Percentiles rank a stretch among this genome's conserved stretches.
Evolutionary conservation across 805 yeast genomes (phyloP).

Genomic region (Teunomyces stri): DNA sequence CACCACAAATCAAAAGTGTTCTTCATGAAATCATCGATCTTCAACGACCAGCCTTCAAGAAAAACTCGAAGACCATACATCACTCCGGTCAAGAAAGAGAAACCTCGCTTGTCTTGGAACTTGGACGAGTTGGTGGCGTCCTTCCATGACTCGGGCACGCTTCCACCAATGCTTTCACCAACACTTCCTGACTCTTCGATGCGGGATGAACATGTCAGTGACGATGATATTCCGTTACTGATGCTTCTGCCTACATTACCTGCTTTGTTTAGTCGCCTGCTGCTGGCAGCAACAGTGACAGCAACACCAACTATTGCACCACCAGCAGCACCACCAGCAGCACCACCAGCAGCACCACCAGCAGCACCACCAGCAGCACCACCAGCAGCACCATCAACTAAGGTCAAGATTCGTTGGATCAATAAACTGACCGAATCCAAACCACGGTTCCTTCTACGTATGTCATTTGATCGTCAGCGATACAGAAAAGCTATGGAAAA

Average conservation of each 20-base stretch:
- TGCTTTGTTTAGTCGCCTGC: conserved; percentile 15
- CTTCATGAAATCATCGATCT: conserved; percentile 32
- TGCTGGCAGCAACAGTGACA: not conserved
- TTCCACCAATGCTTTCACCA: conserved; percentile 42
- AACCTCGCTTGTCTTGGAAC: conserved; percentile 27
- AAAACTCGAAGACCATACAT: conserved; percentile 17
- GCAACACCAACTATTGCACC: no score
- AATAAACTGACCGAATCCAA: conserved; percentile 24
- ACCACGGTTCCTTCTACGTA: conserved; percentile 23
- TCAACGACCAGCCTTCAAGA: conserved; percentile 16
- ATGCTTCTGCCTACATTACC: conserved; percentile 36
- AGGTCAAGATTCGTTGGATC: conserved; percentile 20
- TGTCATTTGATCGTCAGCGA: conserved; percentile 13
- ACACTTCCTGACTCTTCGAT: conserved; percentile 25
- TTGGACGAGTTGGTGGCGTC: conserved; percentile 36
- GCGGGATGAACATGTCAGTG: conserved; percentile 6
- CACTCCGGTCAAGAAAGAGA: conserved; percentile 4
- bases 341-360: not conserved
- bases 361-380: no score
- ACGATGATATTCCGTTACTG: conserved; percentile 29
- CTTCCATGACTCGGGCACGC: conserved; percentile 29
- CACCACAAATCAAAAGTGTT: not conserved
- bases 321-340: no score
- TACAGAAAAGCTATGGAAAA: not conserved
- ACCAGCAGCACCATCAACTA: not conserved